These are phyloP conservation scores for Eragrostis curvula DNA, from an alignment of 176 grass and related monocot genomes.

Conservation along the genomic window DNA sequence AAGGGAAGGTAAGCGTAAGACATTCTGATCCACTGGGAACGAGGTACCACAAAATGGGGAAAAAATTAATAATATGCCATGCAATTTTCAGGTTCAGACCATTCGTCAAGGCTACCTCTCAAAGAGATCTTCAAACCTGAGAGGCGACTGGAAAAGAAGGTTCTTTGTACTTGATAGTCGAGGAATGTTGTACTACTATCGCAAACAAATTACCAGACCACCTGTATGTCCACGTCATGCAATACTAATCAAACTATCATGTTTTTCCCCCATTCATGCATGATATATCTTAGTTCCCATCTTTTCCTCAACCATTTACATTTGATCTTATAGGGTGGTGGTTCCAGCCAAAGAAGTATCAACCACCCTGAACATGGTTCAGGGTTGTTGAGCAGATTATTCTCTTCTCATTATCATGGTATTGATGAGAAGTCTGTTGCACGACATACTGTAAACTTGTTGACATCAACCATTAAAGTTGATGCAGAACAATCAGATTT, in stretches of 20 bases:
- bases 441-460: constrained; percentile 95
- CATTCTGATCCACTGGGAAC: constrained; percentile 20
- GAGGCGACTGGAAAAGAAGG: constrained; percentile 99
- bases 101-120: constrained; percentile 98
- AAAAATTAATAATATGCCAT: constrained; percentile 8
- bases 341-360: constrained; percentile 62
- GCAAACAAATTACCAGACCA: constrained; percentile 84
- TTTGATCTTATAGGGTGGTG: constrained; percentile 62
- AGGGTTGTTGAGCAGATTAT: constrained; percentile 93
- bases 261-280: constrained; percentile 24
- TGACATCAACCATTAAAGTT: constrained; percentile 94
- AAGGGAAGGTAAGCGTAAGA: constrained; percentile 88
- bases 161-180: constrained; percentile 99
- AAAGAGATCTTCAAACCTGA: constrained; percentile 92
- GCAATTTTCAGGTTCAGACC: constrained; percentile 78
- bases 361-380: constrained; percentile 80
- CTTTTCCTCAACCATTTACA: constrained; percentile 40
- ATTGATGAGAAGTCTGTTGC: constrained; percentile 93
- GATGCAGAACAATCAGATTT: constrained; percentile 96
- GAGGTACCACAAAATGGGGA: constrained; percentile 12
- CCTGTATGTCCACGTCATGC: constrained; percentile 58
- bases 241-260: constrained; percentile 33
- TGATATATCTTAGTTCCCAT: constrained; percentile 23
- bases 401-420: constrained; percentile 99
- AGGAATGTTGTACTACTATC: constrained; percentile 99